Base-by-base conservation (phyloP, 257 asterid species). In the Nicotiana benthamiana region DNA sequence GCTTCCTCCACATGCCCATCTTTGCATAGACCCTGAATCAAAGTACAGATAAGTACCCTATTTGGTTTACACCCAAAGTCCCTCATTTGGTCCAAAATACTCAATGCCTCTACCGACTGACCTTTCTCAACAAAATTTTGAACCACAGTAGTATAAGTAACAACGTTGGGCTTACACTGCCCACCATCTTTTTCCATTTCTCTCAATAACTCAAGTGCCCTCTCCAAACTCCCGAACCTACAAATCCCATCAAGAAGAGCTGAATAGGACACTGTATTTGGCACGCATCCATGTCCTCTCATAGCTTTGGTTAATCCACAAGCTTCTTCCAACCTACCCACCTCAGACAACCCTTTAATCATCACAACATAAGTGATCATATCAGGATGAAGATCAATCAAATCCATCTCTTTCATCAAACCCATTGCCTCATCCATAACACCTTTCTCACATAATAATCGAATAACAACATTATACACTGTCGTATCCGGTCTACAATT, bases 401-500 rank as follows among this genome's bases (percentile, higher is more conserved):
- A 76, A 12, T 89, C 90, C 98, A 93, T 95, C 87, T 93, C 98
- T 75, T 82, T 86, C 89, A 92, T 87, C 94, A 93, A 84, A 20
- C 84, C 85, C 85, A 91, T 68, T 1, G 93, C 89, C 86, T 90
- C 93, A 24, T 92, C 94, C 53, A 92, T 16, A 56, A 43, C 76
- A 24, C 86, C 91, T 67, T 85, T 87, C 76, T 89, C 92, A 51
- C 89, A 85, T 52, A 95, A 84, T 43, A 95, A 80, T 51, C 91
- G 79, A 87, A 95, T 92, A 65, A 92, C 98, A 79, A 90, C 91
- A 83, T 91, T 92, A 79, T 93, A 95, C 4, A 92, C 86, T 46
- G 83, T 90, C 0, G 97, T 90, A 56, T 95, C 99, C 0, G 97
- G 98, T 79, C 94, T 80, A 74, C 93, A 89, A 62, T 86, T 81